These are phyloP conservation scores for Colletotrichum lini DNA, from an alignment of 2,329 filamentous ascomycete genomes.

Conservation along the genomic window DNA sequence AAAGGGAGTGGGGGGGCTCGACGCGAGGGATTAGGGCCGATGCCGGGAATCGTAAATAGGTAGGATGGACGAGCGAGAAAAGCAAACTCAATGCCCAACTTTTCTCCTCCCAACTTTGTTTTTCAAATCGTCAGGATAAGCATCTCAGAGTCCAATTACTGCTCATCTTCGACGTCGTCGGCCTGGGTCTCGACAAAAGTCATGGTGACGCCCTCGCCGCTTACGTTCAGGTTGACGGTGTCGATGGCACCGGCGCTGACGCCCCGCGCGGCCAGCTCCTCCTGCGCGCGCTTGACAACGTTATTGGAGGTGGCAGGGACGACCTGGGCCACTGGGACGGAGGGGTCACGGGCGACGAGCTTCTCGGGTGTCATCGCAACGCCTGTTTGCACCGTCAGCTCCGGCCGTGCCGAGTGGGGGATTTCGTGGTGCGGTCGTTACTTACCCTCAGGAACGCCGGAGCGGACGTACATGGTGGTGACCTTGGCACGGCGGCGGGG, in stretches of 20 bases:
- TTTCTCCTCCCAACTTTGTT: neutral
- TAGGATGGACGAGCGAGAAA: neutral
- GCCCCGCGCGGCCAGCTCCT: conserved; percentile 39
- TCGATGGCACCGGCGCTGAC: conserved; percentile 53
- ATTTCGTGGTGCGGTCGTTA: conserved; percentile 22
- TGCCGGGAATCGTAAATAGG: conserved; percentile 17
- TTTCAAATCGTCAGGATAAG: neutral
- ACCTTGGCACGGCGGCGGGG: conserved; percentile 59
- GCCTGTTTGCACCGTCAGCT: conserved; percentile 27
- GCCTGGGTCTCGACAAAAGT: conserved; percentile 61
- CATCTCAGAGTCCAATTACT: conserved; percentile 40
- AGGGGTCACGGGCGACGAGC: conserved; percentile 36
- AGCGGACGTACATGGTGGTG: conserved; percentile 63
- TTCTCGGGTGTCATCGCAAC: conserved; percentile 35
- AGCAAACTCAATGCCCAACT: neutral
- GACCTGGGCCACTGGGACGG: conserved; percentile 33
- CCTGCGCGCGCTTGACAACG: conserved; percentile 37
- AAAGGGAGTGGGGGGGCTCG: neutral
- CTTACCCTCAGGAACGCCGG: conserved; percentile 60
- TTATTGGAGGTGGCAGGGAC: conserved; percentile 13
- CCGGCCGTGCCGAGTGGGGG: neutral
- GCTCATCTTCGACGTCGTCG: conserved; percentile 49
- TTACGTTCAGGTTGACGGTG: conserved; percentile 61
- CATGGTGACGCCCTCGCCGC: conserved; percentile 62
- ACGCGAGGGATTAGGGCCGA: conserved; percentile 30